Base-by-base conservation (phyloP, 768 basidiomycete genomes). In the Arthromyces matolae region DNA sequence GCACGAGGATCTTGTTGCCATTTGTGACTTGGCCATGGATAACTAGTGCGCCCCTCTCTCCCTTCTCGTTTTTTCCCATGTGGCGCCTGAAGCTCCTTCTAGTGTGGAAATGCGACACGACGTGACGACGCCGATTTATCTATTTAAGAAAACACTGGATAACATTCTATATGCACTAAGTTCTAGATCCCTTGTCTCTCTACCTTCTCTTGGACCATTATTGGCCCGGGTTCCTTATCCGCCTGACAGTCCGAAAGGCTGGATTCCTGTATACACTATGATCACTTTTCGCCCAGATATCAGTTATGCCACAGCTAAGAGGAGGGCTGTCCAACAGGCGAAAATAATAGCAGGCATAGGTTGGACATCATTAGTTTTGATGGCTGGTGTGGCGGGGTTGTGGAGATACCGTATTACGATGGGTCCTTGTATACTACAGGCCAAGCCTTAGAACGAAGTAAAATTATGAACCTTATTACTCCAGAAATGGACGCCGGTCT, bases 231-330 rank as follows among this genome's bases (percentile, higher is more conserved):
- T 73, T 39, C 75, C 85, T 8, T 90, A 86, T 65, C 78, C 82
- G 28, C 64, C 82, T 50, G 63, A 64, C 50, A 67, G 73, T 51
- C 85, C 84, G 35, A 63, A 64, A 54, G 93, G 90, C 29, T 97
- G 94, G 94, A 77, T 93, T 42, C 89, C 92, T 48, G 75, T 95
- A 41, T 99, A 99, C 67, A 91, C 91, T 27, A 96, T 98, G 94
- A 86, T 96, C 55, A 97, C 95, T 35, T 99, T 99, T 72, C 80
- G 95, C 33, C 91, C 93, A 42, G 95, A 98, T 67, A 81, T 99
- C 59, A 86, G 84, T 64, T 99, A 99, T 63, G 82, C 84, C 47
- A 83, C 81, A 41, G 94, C 86, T 18, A 78, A 80, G 63, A 75
- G 72, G 61, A 84, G 82, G 65, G 86, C 86, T 47, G 72, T 67